Base-by-base conservation (phyloP, 768 basidiomycete species). In the Lactarius vividus region DNA sequence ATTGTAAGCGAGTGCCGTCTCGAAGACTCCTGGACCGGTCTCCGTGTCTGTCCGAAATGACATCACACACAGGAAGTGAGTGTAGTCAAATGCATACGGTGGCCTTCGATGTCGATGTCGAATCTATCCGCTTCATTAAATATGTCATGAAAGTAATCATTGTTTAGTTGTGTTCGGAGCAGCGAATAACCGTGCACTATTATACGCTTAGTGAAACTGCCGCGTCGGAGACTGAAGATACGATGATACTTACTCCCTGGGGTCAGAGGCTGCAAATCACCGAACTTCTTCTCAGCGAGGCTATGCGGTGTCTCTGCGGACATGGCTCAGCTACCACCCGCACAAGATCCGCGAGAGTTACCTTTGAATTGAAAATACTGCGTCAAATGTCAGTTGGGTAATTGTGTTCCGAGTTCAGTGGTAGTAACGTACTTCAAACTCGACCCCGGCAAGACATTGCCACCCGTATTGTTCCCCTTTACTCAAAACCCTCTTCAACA, bases 121-220 rank as follows among this genome's bases (percentile, higher is more conserved):
- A 98, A 97, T 55, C 80, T 79, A 35, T 78, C 71, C 59, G 85
- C 85, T 71, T 84, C 78, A 74, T 98, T 90, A 72, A 94, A 97
- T 31, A 99, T 78, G 39, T 89, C 93, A 67, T 88, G 84, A 76
- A 98, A 98, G 75, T 96, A 99, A 16, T 83, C 86, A 63, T 86
- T 87, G 76, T 98, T 96, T 37, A 96, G 79, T 52, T 96, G 92
- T 0, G 95, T 94, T 46, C 96, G 83, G 5, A 99, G 83, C 39
- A 98, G 81, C 4, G 95, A 97, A 74, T 98, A 98, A 4, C 97
- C 97, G 71, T 98, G 97, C 91, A 96, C 95, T 98, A 66, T 31
- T 49, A 62, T 29, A 62, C 46, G 26, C 6, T 49, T 40, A 59
- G 37, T 63, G 28, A 49, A 26, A 52, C 15, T 57, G 23, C 23